Evolutionary conservation across 148 eudicot species (phyloP), one percentile per base, ranked within the genome.

Genomic region (Vaccinium corymbosum): DNA sequence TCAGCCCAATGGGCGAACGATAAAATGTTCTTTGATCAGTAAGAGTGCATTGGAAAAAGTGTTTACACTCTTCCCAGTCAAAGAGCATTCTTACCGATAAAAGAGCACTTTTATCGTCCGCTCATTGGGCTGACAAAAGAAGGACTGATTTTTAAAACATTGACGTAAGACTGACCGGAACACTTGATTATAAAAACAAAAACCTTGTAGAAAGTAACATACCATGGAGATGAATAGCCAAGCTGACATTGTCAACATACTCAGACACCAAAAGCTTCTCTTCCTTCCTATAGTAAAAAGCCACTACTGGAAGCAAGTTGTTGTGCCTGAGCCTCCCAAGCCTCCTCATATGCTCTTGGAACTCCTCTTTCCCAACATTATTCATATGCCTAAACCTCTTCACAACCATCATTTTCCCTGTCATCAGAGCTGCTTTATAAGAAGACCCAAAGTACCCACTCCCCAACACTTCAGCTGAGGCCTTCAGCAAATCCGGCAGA

Each of bases 341-440:
- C 81, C 93, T 90, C 70, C 88, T 89, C 95, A 95, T 92, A 82
- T 95, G 98, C 75, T 93, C 98, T 82, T 89, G 90, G 57, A 95
- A 95, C 83, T 95, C 98, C n/a, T 91, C 93, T 86, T 81, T 92
- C 4, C 89, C 92, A 27, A 95, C 92, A 88, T 94, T 93, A 78
- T 92, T 93, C 98, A 95, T 94, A 62, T 93, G 90, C 88, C 84
- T 94, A 85, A 86, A 94, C 85, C 98, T 93, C 89, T 95, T 95
- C 50, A 95, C 98, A 50, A 92, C 98, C 84, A 90, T 83, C 76
- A 72, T 83, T 81, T 76, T 84, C 20, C 94, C 92, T 80, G 66
- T 78, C 16, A 10, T 83, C 14, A 95, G 86, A 13, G 86, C 89
- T 0, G 98, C 96, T 80, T 95, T 95, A 79, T 93, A 95, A 7